These are phyloP conservation scores for Inonotus hispidus DNA, from an alignment of 1,284 basidiomycete species.

Conservation along the genomic window DNA sequence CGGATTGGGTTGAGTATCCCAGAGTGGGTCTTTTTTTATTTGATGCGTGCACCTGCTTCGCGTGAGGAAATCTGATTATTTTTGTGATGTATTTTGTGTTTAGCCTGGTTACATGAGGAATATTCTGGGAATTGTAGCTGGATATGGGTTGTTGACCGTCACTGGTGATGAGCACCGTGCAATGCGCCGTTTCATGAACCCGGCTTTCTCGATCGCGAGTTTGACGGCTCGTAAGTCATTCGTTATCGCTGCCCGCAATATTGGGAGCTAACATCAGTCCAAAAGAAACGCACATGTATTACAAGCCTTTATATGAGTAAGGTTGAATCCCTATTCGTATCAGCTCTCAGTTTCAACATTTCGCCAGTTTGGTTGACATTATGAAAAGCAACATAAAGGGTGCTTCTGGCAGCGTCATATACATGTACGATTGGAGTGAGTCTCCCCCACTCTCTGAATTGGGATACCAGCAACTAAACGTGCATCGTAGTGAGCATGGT, in stretches of 20 bases:
- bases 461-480: not conserved
- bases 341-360: not conserved
- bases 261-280: not conserved
- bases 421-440: slow-evolving; percentile 46
- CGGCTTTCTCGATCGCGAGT: slow-evolving; percentile 42
- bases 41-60: not conserved
- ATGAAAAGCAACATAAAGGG: slow-evolving; percentile 31
- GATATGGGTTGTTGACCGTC: slow-evolving; percentile 42
- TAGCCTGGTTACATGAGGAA: slow-evolving; percentile 41
- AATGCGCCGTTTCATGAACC: slow-evolving; percentile 46
- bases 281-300: slow-evolving; percentile 45
- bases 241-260: not conserved
- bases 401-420: slow-evolving; percentile 27
- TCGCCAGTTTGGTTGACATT: slow-evolving; percentile 35
- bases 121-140: slow-evolving; percentile 37
- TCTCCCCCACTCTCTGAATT: slow-evolving; percentile 1
- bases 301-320: slow-evolving; percentile 41
- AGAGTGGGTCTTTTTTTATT: slow-evolving; percentile 28
- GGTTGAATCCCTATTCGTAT: not conserved
- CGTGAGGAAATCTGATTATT: not conserved
- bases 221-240: slow-evolving; percentile 41
- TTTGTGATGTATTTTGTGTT: not conserved
- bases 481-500: slow-evolving; percentile 40
- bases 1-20: slow-evolving; percentile 42
- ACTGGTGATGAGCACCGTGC: slow-evolving; percentile 43